These are phyloP conservation scores for Chaetoscypha palmicola DNA, from an alignment of 2,329 filamentous ascomycete species.

Conservation along the genomic window DNA sequence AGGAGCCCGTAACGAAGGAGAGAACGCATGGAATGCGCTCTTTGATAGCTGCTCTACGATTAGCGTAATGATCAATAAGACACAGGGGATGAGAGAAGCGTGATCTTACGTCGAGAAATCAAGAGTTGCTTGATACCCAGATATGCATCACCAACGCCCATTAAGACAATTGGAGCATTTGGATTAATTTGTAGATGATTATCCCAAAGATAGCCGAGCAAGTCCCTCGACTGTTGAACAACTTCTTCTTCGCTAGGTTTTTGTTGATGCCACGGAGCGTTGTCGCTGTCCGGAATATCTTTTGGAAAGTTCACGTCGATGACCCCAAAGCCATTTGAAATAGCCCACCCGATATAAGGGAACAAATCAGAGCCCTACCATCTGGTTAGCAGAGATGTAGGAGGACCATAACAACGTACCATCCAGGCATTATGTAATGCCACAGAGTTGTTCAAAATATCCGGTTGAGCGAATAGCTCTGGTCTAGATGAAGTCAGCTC, in stretches of 20 bases:
- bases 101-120: constrained; percentile 60
- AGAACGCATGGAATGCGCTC: constrained; percentile 63
- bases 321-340: constrained; percentile 68
- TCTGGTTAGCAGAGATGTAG: constrained; percentile 24
- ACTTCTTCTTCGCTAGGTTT: constrained; percentile 43
- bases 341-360: constrained; percentile 78
- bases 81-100: too few species aligned
- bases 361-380: constrained; percentile 70
- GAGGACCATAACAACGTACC: constrained; percentile 46
- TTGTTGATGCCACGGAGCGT: constrained; percentile 2
- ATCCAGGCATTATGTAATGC: constrained; percentile 84
- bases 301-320: constrained; percentile 89
- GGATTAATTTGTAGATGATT: constrained; percentile 84
- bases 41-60: constrained; percentile 57
- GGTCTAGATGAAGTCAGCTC: too few species aligned
- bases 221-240: constrained; percentile 54
- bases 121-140: constrained; percentile 75
- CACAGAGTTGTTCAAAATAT: constrained; percentile 63
- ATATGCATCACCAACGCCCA: constrained; percentile 88
- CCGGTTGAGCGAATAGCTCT: constrained; percentile 59
- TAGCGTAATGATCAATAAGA: too few species aligned
- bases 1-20: constrained; percentile 71
- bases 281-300: constrained; percentile 41
- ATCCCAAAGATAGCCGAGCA: constrained; percentile 88
- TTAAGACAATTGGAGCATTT: constrained; percentile 68